Evolutionary conservation across 2,329 filamentous ascomycete species (phyloP).

Genomic region (Microcyclospora pomicola): DNA sequence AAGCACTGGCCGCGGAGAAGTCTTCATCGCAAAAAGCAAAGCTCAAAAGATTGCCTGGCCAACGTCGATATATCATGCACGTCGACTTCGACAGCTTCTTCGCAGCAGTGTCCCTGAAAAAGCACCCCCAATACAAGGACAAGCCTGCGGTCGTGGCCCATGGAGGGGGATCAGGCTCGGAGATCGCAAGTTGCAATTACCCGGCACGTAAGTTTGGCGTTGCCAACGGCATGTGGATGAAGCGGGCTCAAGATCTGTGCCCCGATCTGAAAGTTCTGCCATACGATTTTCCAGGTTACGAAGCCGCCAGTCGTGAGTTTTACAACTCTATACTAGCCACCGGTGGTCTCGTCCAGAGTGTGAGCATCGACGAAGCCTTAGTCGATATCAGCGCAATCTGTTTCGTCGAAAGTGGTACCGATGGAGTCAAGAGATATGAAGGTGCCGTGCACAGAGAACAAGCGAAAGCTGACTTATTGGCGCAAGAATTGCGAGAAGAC

Average conservation of each 20-base stretch:
- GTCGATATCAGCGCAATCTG: constrained; percentile 68
- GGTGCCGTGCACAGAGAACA: constrained; percentile 65
- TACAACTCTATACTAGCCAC: constrained; percentile 71
- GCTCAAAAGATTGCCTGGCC: constrained; percentile 45
- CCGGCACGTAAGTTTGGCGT: constrained; percentile 72
- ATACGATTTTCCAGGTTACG: constrained; percentile 90
- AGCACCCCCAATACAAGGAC: constrained; percentile 57
- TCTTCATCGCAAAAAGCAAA: constrained; percentile 34
- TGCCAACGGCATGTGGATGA: constrained; percentile 99
- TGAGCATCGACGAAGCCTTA: constrained; percentile 91
- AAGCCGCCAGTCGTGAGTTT: constrained; percentile 76
- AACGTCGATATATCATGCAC: constrained; percentile 75
- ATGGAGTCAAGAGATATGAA: constrained; percentile 51
- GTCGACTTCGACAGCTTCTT: constrained; percentile 99
- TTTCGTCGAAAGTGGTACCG: constrained; percentile 48
- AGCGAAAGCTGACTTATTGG: constrained; percentile 60
- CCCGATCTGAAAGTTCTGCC: constrained; percentile 78
- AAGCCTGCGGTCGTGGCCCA: constrained; percentile 86
- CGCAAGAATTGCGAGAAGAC: constrained; percentile 48
- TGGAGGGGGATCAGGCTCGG: constrained; percentile 68
- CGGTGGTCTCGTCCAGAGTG: constrained; percentile 79
- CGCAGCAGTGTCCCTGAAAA: constrained; percentile 77
- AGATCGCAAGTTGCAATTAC: constrained; percentile 97
- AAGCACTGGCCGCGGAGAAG: constrained; percentile 63
- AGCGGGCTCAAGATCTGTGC: constrained; percentile 67